These are phyloP conservation scores for Sarocladiaceae sp. DNA, from an alignment of 2,329 filamentous ascomycete species.

Conservation along the genomic window DNA sequence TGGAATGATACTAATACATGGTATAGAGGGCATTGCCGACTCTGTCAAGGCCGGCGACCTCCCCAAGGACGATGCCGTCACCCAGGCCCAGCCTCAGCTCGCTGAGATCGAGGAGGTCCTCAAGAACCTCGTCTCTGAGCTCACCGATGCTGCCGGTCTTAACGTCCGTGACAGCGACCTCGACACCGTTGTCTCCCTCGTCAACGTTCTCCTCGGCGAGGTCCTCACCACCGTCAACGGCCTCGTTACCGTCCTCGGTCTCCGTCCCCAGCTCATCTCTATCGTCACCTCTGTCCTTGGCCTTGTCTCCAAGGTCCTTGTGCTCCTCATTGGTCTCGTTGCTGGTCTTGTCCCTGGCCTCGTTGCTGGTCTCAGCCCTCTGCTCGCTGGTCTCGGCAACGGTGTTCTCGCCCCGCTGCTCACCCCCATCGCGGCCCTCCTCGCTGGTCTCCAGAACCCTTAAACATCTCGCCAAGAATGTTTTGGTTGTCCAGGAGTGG, in stretches of 20 bases:
- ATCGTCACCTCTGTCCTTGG: conserved; percentile 21
- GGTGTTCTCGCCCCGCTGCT: conserved; percentile 21
- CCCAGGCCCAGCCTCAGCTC: conserved; percentile 13
- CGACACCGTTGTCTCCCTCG: conserved; percentile 17
- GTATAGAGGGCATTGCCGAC: conserved; percentile 3
- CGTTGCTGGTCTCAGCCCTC: conserved; percentile 18
- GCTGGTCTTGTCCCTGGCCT: conserved; percentile 19
- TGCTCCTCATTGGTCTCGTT: conserved; percentile 18
- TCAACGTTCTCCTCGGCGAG: conserved; percentile 14
- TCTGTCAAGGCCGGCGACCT: conserved; percentile 16
- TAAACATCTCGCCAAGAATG: too few species aligned
- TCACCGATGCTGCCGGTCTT: conserved; percentile 17
- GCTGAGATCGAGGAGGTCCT: conserved; percentile 17
- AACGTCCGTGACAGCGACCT: conserved; percentile 18
- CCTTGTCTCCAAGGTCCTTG: conserved; percentile 20
- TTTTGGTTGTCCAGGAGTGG: too few species aligned
- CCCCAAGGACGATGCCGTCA: conserved; percentile 16
- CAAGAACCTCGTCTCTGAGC: conserved; percentile 18
- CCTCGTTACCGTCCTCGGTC: conserved; percentile 18
- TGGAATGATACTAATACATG: not conserved
- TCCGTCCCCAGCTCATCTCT: conserved; percentile 18
- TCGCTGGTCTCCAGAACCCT: conserved; percentile 15
- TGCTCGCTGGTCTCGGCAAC: conserved; percentile 20
- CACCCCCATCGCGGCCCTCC: conserved; percentile 18
- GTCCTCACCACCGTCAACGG: conserved; percentile 18